Conservation (phyloP, 768 basidiomycete genomes). For the Russula abietina region DNA sequence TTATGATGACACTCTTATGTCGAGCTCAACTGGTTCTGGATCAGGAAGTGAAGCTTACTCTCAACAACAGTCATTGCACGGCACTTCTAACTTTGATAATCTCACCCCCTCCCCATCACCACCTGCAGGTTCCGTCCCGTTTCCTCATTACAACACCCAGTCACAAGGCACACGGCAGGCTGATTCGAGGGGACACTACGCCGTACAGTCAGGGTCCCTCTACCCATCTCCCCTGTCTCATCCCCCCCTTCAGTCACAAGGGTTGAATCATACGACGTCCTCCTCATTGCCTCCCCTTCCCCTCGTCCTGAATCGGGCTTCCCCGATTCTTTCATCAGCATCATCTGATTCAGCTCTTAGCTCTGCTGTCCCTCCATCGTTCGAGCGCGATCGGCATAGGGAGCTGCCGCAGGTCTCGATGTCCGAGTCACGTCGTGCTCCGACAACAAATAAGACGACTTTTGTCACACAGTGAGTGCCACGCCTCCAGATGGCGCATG, state of each 20-base stretch:
- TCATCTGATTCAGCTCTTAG: slow-evolving; percentile 23
- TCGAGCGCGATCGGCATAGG: slow-evolving; percentile 23
- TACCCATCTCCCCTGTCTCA: slow-evolving; percentile 49
- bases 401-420: slow-evolving; percentile 14
- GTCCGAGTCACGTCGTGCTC: slow-evolving; percentile 20
- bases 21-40: slow-evolving; percentile 46
- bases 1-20: slow-evolving; percentile 43
- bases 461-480: slow-evolving; percentile 23
- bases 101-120: slow-evolving; percentile 64
- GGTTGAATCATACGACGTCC: slow-evolving; percentile 12
- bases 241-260: slow-evolving; percentile 32
- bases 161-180: slow-evolving; percentile 32
- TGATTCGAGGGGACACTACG: slow-evolving; percentile 26
- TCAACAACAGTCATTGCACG: slow-evolving; percentile 28
- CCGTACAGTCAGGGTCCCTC: slow-evolving; percentile 17
- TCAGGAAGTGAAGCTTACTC: slow-evolving; percentile 50
- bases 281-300: slow-evolving; percentile 18
- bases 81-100: slow-evolving; percentile 40
- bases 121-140: slow-evolving; percentile 44
- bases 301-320: slow-evolving; percentile 20
- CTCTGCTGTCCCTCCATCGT: slow-evolving; percentile 22
- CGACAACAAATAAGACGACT: slow-evolving; percentile 19
- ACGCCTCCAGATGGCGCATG: neutral
- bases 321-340: slow-evolving; percentile 23
- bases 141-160: slow-evolving; percentile 49